These are phyloP conservation scores for Datura wrightii DNA, from an alignment of 257 asterid genomes.

Conservation along the genomic window DNA sequence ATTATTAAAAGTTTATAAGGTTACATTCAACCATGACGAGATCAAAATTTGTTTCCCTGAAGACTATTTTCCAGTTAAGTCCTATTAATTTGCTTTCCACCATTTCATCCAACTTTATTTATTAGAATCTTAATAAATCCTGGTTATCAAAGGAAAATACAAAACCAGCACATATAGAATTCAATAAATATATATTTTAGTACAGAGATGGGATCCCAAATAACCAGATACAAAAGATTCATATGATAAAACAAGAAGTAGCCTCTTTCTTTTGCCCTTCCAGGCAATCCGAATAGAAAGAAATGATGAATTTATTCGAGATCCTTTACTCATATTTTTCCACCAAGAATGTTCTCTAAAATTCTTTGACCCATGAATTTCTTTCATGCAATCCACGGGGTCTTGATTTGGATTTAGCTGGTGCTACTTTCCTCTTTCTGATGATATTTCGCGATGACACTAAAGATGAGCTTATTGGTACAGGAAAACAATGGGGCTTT, in stretches of 20 bases:
- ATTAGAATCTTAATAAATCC: neutral
- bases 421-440: neutral
- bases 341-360: neutral
- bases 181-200: neutral
- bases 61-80: neutral
- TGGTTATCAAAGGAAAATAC: neutral
- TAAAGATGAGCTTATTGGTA: conserved; percentile 22
- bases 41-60: neutral
- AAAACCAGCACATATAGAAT: neutral
- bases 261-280: conserved; percentile 1
- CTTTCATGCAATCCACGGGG: neutral
- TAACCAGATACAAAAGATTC: neutral
- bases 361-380: neutral
- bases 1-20: neutral
- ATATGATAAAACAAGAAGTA: neutral
- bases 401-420: neutral
- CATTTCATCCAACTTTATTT: neutral
- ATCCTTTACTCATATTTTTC: neutral
- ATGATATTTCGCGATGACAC: neutral
- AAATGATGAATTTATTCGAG: neutral
- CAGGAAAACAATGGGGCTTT: neutral
- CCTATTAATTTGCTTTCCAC: neutral
- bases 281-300: neutral
- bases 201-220: neutral
- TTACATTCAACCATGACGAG: neutral